Conservation (phyloP, 495 filamentous ascomycete genomes). For the Pseudoneurospora amorphoporcata region DNA sequence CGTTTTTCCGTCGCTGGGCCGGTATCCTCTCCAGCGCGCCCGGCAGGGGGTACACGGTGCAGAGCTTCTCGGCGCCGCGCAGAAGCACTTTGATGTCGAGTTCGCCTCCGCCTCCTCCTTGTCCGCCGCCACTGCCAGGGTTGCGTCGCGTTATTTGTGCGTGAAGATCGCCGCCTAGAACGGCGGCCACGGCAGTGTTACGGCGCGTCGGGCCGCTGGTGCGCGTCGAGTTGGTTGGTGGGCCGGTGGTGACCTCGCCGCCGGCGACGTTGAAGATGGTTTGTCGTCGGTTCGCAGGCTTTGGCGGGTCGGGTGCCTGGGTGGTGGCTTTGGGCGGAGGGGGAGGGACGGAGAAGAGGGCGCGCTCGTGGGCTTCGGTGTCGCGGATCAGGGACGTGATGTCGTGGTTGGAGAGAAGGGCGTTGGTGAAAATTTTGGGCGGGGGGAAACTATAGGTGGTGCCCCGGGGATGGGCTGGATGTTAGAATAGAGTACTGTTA, state of each 20-base stretch:
- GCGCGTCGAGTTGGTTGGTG: slow-evolving; percentile 21
- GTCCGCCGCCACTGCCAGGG: slow-evolving; percentile 22
- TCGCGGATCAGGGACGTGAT: slow-evolving; percentile 93
- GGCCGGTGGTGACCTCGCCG: slow-evolving; percentile 44
- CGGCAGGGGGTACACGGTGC: slow-evolving; percentile 73
- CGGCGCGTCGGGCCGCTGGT: slow-evolving; percentile 36
- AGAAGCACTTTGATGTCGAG: slow-evolving; percentile 82
- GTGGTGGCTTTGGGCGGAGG: slow-evolving; percentile 37
- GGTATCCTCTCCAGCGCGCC: slow-evolving; percentile 75
- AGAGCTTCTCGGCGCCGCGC: slow-evolving; percentile 82
- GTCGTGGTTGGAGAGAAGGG: slow-evolving; percentile 75
- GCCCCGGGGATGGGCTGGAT: neutral
- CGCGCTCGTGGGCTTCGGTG: slow-evolving; percentile 90
- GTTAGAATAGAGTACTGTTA: neutral
- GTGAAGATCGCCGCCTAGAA: slow-evolving; percentile 79
- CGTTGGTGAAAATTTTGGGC: slow-evolving; percentile 94
- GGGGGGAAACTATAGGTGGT: slow-evolving; percentile 56
- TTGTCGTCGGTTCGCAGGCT: slow-evolving; percentile 32
- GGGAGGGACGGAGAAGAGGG: slow-evolving; percentile 82
- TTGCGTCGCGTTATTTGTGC: slow-evolving; percentile 58
- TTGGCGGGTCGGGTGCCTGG: slow-evolving; percentile 22
- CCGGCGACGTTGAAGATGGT: slow-evolving; percentile 47
- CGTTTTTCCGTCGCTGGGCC: slow-evolving; percentile 58
- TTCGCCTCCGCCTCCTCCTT: slow-evolving; percentile 45
- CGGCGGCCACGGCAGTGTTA: slow-evolving; percentile 81